Evolutionary conservation across 176 grass and related monocot species (phyloP).

Genomic region (Oryza meridionalis): DNA sequence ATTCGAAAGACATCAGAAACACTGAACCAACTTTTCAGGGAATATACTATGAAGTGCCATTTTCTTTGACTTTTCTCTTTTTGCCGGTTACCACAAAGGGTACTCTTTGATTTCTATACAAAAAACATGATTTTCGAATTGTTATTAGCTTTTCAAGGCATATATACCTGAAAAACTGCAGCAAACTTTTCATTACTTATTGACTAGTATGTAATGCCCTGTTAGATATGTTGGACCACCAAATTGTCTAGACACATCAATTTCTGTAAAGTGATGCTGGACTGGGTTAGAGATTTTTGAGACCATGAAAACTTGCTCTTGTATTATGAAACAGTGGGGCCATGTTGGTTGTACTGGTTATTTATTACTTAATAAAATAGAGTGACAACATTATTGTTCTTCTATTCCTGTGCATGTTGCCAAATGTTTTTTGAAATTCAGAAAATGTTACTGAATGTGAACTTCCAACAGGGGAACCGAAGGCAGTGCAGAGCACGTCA

Average conservation of each 20-base stretch:
- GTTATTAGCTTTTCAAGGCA: neutral
- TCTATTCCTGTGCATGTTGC: neutral
- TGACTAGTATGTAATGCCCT: neutral
- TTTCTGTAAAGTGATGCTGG: neutral
- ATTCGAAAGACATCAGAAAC: neutral
- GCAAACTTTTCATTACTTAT: neutral
- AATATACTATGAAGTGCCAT: neutral
- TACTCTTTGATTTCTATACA: neutral
- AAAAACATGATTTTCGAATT: neutral
- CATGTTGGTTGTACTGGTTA: neutral
- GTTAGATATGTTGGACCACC: neutral
- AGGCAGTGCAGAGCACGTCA: neutral
- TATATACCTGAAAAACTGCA: neutral
- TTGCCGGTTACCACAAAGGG: too few relatives aligned
- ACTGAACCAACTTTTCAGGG: neutral
- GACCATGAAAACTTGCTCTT: neutral
- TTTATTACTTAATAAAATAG: neutral
- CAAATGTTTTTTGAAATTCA: neutral
- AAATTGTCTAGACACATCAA: neutral
- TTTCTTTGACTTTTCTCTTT: neutral
- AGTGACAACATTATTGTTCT: neutral
- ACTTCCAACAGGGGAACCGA: constrained; percentile 1
- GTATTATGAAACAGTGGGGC: neutral
- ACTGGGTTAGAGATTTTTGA: neutral
- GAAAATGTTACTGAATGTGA: neutral